phyloP scores from a whole-genome alignment of 192 early-diverging fungal species.

The Gaertneriomyces semiglobifer region DNA sequence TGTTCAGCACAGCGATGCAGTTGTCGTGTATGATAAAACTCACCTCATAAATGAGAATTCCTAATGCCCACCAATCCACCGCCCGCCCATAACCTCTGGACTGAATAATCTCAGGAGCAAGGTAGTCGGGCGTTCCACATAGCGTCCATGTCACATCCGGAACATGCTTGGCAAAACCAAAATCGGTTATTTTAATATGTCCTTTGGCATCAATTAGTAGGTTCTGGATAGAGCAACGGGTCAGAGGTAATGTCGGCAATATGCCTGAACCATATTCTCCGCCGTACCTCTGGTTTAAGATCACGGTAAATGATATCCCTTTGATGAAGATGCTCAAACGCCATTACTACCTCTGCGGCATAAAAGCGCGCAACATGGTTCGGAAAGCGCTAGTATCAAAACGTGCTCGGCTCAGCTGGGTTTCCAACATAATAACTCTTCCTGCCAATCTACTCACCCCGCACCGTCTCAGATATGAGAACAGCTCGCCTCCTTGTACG shows the following conservation, averaged over 20 bases:
- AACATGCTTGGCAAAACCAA: constrained; percentile 82
- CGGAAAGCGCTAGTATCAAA: constrained; percentile 70
- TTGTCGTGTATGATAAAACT: not conserved
- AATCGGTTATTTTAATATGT: constrained; percentile 81
- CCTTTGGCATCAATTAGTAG: constrained; percentile 71
- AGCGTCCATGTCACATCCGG: constrained; percentile 80
- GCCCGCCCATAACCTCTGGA: constrained; percentile 67
- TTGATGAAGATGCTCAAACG: constrained; percentile 85
- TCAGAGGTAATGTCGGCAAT: not conserved
- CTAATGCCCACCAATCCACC: constrained; percentile 66
- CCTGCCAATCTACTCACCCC: constrained; percentile 54
- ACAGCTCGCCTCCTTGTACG: constrained; percentile 94
- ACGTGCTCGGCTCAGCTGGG: not conserved
- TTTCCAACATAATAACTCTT: not conserved
- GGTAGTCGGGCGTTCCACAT: constrained; percentile 79
- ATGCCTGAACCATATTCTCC: not conserved
- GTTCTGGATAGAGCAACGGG: constrained; percentile 41
- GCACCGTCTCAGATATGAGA: constrained; percentile 82
- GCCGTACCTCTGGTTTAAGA: constrained; percentile 70
- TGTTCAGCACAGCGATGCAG: not conserved
- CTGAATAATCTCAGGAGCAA: constrained; percentile 70
- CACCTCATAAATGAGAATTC: constrained; percentile 64
- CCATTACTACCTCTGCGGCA: constrained; percentile 81
- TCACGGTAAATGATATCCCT: constrained; percentile 88
- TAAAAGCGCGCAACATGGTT: constrained; percentile 87